These are phyloP conservation scores for Penicillium waksmanii DNA, from an alignment of 495 filamentous ascomycete genomes.

Conservation along the genomic window DNA sequence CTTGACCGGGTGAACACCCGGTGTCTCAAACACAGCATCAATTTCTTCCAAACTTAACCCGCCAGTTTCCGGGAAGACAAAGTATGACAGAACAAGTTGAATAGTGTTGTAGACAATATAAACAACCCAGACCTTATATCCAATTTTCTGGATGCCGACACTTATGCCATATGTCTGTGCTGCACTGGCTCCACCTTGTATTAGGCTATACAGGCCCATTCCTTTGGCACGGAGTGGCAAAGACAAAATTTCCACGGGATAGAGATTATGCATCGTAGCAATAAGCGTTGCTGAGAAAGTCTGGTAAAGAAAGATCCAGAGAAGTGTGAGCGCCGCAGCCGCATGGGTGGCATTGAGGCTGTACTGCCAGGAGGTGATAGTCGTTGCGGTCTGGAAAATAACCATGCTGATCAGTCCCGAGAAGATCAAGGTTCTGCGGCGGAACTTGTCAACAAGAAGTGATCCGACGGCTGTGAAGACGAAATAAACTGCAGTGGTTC, in stretches of 20 bases:
- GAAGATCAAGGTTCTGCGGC: constrained; percentile 44
- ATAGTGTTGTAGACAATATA: constrained; percentile 48
- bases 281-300: constrained; percentile 41
- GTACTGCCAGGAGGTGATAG: constrained; percentile 48
- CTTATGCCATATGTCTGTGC: constrained; percentile 46
- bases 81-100: constrained; percentile 44
- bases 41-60: constrained; percentile 47
- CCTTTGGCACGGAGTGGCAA: constrained; percentile 45
- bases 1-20: constrained; percentile 47
- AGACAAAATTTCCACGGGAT: constrained; percentile 44
- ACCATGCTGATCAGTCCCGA: constrained; percentile 39
- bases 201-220: constrained; percentile 46
- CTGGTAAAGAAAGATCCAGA: constrained; percentile 49
- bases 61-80: constrained; percentile 47
- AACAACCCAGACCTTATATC: constrained; percentile 51
- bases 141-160: constrained; percentile 43
- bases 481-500: constrained; percentile 43
- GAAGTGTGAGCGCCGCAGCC: constrained; percentile 37
- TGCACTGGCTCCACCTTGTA: constrained; percentile 45
- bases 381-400: constrained; percentile 42
- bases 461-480: constrained; percentile 44
- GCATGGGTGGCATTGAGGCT: constrained; percentile 22
- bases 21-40: constrained; percentile 49
- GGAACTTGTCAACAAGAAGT: constrained; percentile 42
- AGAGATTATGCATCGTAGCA: constrained; percentile 51